phyloP scores from a whole-genome alignment of 2,329 filamentous ascomycete genomes.

The Huntiella bhutanensis region DNA sequence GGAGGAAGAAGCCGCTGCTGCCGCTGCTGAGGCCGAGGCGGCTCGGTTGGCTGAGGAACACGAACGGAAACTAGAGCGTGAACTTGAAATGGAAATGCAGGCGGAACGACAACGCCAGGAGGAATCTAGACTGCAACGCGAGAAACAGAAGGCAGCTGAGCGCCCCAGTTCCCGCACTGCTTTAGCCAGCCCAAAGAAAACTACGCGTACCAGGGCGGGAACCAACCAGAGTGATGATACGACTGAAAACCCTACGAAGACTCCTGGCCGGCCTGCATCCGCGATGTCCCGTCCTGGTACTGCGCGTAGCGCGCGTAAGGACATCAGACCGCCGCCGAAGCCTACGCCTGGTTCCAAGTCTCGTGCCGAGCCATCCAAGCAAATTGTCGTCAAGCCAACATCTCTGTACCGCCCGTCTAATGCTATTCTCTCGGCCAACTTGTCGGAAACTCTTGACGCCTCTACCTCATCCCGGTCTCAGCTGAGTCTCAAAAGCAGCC shows the following conservation, averaged over 20 bases:
- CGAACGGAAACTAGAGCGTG: background rate
- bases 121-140: background rate
- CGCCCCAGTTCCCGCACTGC: slow-evolving; percentile 9
- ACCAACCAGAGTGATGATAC: slow-evolving; percentile 27
- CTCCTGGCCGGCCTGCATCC: slow-evolving; percentile 13
- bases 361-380: slow-evolving; percentile 46
- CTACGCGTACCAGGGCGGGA: slow-evolving; percentile 28
- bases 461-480: slow-evolving; percentile 21
- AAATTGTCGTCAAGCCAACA: slow-evolving; percentile 51
- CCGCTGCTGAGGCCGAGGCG: background rate
- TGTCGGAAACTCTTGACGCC: slow-evolving; percentile 33
- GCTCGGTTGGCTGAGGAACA: background rate
- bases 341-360: slow-evolving; percentile 44
- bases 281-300: slow-evolving; percentile 5
- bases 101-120: slow-evolving; percentile 2
- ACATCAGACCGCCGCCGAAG: slow-evolving; percentile 40
- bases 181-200: slow-evolving; percentile 8
- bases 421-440: slow-evolving; percentile 34
- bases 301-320: slow-evolving; percentile 17
- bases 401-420: slow-evolving; percentile 43
- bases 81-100: slow-evolving; percentile 3
- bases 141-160: slow-evolving; percentile 4
- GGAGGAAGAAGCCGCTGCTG: no score
- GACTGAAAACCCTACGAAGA: slow-evolving; percentile 35
- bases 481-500: slow-evolving; percentile 46